These are phyloP conservation scores for Powellomyces hirtus DNA, from an alignment of 192 early-diverging fungal genomes.

Conservation along the genomic window DNA sequence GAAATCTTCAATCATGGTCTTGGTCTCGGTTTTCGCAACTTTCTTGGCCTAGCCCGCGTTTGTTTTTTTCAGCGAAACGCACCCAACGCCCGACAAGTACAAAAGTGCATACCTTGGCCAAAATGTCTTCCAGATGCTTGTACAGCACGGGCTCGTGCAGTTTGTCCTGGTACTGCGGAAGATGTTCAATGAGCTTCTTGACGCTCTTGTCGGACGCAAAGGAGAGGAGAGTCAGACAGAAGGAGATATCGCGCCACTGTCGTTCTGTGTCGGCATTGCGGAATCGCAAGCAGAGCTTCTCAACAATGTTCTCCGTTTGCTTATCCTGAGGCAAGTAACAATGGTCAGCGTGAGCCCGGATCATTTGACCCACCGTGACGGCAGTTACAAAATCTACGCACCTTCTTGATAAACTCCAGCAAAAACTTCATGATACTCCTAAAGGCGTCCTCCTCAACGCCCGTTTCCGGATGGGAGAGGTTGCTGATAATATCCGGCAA, in stretches of 20 bases:
- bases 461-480: slow-evolving; percentile 60
- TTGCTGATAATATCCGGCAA: slow-evolving; percentile 97
- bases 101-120: slow-evolving; percentile 63
- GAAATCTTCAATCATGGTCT: slow-evolving; percentile 81
- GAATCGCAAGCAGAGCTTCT: slow-evolving; percentile 95
- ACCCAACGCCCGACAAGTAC: neutral
- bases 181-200: slow-evolving; percentile 77
- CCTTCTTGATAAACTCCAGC: slow-evolving; percentile 90
- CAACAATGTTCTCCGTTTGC: slow-evolving; percentile 91
- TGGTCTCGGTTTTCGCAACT: slow-evolving; percentile 74
- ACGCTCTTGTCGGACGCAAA: slow-evolving; percentile 85
- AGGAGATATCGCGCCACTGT: slow-evolving; percentile 91
- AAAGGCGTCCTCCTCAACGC: slow-evolving; percentile 82
- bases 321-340: slow-evolving; percentile 74
- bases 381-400: slow-evolving; percentile 4
- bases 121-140: slow-evolving; percentile 85
- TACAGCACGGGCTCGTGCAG: slow-evolving; percentile 79
- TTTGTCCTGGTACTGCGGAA: slow-evolving; percentile 89
- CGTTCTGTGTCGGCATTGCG: slow-evolving; percentile 72
- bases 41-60: slow-evolving; percentile 50
- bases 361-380: neutral
- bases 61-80: neutral
- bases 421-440: slow-evolving; percentile 91
- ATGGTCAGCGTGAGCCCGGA: neutral
- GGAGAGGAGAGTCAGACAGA: slow-evolving; percentile 84